Percentiles rank a stretch among this genome's conserved stretches.
These are phyloP conservation scores for Endogone sp. DNA, from an alignment of 192 early-diverging fungal genomes.

Conservation along the genomic window DNA sequence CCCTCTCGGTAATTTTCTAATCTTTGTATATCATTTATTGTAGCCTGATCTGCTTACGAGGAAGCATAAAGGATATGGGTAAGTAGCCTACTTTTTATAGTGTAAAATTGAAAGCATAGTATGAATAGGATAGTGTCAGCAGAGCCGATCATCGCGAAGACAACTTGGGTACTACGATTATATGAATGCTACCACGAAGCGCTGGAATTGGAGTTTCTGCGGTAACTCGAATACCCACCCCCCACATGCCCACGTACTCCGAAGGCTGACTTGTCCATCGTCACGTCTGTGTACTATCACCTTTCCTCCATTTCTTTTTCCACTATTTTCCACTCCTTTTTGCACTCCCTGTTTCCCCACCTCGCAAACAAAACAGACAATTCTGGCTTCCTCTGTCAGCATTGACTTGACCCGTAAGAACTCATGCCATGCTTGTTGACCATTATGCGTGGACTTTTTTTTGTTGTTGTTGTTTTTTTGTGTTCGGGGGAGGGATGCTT, in stretches of 20 bases:
- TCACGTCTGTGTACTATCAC: background rate
- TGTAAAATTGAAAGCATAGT: too few relatives aligned
- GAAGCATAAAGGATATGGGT: conserved; percentile 82
- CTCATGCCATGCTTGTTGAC: background rate
- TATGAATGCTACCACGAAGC: too few relatives aligned
- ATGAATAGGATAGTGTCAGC: too few relatives aligned
- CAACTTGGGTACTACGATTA: too few relatives aligned
- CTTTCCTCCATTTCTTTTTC: background rate
- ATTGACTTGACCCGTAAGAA: background rate
- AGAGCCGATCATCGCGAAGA: too few relatives aligned
- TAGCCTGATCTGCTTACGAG: conserved; percentile 65
- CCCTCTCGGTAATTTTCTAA: background rate
- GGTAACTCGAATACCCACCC: background rate
- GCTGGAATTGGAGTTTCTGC: too few relatives aligned
- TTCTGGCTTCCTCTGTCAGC: background rate
- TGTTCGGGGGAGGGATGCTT: background rate
- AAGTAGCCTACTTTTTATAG: conserved; percentile 15
- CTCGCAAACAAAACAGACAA: too few relatives aligned
- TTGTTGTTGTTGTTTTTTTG: background rate
- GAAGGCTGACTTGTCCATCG: background rate
- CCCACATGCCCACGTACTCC: background rate
- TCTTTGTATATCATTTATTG: background rate
- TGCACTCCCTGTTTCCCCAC: background rate
- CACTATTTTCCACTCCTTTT: background rate
- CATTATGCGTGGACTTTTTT: background rate